Conservation (phyloP, 2,329 filamentous ascomycete genomes). For the Coleophoma eucalyptorum region DNA sequence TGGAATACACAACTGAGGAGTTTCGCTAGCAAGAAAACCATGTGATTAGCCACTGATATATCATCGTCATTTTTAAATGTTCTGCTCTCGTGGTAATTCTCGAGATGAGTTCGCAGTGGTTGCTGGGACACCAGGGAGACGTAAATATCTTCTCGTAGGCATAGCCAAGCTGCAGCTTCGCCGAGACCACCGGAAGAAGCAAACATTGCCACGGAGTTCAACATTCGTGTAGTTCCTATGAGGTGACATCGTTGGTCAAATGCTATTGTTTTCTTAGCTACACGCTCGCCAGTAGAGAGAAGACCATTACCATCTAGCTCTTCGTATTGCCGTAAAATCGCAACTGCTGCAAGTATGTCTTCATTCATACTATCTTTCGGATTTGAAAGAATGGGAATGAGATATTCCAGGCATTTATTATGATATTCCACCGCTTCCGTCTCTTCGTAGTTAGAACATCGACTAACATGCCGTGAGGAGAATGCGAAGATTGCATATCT, state of each 20-base stretch:
- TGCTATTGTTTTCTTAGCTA: background rate
- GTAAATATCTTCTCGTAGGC: slow-evolving; percentile 1
- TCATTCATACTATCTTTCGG: background rate
- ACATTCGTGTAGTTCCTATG: background rate
- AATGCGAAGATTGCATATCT: background rate
- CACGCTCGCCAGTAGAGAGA: background rate
- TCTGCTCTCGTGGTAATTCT: background rate
- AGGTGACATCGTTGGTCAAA: slow-evolving; percentile 1
- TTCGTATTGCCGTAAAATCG: background rate
- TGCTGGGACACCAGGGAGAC: background rate
- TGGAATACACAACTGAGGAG: background rate
- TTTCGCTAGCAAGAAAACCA: background rate
- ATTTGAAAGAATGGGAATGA: background rate
- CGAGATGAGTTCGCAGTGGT: background rate
- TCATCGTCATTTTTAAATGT: background rate
- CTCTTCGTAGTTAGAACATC: background rate
- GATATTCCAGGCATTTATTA: background rate
- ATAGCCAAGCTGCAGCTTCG: background rate
- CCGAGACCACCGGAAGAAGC: background rate
- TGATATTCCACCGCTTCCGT: background rate
- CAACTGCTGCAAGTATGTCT: background rate
- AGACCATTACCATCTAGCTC: background rate
- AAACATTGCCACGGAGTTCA: background rate
- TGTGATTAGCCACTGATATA: background rate
- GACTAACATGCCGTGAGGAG: background rate